phyloP scores from a whole-genome alignment of 805 yeast species.

The Schizosaccharomyces japonicus region DNA sequence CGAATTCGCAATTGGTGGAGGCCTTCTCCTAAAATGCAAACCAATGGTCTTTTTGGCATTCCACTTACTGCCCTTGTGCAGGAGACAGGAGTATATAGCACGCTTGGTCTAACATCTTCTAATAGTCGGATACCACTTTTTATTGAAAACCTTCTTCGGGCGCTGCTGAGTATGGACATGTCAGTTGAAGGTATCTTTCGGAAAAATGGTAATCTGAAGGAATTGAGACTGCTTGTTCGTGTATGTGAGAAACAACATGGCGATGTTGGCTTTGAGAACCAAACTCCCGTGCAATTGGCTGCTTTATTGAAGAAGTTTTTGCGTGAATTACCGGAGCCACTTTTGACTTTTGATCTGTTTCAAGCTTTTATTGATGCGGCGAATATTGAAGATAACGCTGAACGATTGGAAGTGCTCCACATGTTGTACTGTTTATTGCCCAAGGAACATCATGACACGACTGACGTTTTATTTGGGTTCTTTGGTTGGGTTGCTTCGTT shows the following conservation, averaged over 20 bases:
- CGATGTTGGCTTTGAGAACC: conserved; percentile 18
- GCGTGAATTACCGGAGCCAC: conserved; percentile 78
- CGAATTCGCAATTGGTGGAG: too few relatives aligned
- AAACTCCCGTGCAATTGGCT: conserved; percentile 75
- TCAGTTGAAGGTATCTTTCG: conserved; percentile 88
- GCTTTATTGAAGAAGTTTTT: conserved; percentile 77
- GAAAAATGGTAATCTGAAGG: conserved; percentile 79
- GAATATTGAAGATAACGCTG: conserved; percentile 18
- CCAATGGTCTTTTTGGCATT: too few relatives aligned
- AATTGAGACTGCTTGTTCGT: conserved; percentile 47
- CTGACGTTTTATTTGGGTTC: conserved; percentile 62
- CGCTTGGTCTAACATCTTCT: conserved; percentile 67
- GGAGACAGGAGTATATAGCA: conserved; percentile 17
- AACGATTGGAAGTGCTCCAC: conserved; percentile 31
- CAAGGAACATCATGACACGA: conserved; percentile 46
- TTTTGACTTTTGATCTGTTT: conserved; percentile 51
- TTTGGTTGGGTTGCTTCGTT: conserved; percentile 84
- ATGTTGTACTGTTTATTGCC: conserved; percentile 54
- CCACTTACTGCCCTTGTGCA: too few relatives aligned
- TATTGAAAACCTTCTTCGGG: conserved; percentile 59
- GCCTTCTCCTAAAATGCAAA: too few relatives aligned
- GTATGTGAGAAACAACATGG: conserved; percentile 52
- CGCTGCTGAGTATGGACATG: conserved; percentile 72
- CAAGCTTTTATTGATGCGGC: conserved; percentile 31
- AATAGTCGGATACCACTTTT: conserved; percentile 59